Conservation (phyloP, 2,329 filamentous ascomycete genomes). For the Xylariaceae sp. region DNA sequence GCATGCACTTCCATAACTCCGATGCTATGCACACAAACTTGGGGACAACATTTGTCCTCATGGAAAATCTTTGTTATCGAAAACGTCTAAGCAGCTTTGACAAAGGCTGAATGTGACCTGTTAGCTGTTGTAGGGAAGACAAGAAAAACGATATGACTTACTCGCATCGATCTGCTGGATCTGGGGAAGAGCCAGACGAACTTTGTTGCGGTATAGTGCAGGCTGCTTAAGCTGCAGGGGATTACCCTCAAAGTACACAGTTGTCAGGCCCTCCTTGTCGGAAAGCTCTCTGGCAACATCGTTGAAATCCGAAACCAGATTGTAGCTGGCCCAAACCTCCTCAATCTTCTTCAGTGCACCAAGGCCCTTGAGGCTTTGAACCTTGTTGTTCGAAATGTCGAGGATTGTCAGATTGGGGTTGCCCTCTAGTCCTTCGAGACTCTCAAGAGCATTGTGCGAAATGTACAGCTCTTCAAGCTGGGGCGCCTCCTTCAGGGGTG, state of each 20-base stretch:
- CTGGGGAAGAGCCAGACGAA: conserved; percentile 81
- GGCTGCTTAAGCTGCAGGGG: conserved; percentile 76
- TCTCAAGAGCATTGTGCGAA: conserved; percentile 85
- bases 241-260: conserved; percentile 96
- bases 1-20: conserved; percentile 24
- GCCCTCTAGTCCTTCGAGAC: conserved; percentile 68
- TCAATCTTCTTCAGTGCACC: conserved; percentile 69
- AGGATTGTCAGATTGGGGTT: conserved; percentile 70
- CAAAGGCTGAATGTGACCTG: conserved; percentile 19
- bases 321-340: conserved; percentile 94
- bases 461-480: conserved; percentile 92
- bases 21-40: conserved; percentile 27
- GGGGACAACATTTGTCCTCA: neutral
- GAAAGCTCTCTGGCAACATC: conserved; percentile 77
- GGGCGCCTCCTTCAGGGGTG: conserved; percentile 69
- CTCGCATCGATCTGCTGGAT: conserved; percentile 94
- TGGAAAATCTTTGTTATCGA: neutral
- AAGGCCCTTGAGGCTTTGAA: conserved; percentile 72
- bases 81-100: conserved; percentile 22
- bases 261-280: conserved; percentile 77
- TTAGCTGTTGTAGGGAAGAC: conserved; percentile 1
- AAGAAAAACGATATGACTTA: conserved; percentile 51
- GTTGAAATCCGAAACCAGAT: conserved; percentile 72
- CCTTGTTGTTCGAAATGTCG: conserved; percentile 86
- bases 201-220: conserved; percentile 92